Evolutionary conservation across 352 stramenopile species (phyloP).

Genomic region (Globisporangium abappressorium): DNA sequence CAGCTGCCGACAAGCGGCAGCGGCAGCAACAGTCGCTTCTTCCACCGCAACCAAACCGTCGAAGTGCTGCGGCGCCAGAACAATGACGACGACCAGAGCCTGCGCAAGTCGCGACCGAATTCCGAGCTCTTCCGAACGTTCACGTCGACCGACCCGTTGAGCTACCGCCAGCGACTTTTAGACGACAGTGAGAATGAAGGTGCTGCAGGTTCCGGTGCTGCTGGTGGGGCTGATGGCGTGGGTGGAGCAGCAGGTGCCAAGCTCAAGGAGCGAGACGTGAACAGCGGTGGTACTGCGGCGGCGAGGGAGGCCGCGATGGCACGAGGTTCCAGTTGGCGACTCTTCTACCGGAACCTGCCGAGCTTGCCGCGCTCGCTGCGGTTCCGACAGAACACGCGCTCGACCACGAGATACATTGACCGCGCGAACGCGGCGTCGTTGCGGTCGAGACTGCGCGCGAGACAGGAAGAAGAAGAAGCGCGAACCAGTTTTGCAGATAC

Average conservation of each 20-base stretch:
- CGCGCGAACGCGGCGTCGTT: constrained; percentile 66
- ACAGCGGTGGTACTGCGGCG: neutral
- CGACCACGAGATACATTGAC: constrained; percentile 75
- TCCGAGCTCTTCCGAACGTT: constrained; percentile 72
- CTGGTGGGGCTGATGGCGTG: neutral
- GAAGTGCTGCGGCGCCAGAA: constrained; percentile 53
- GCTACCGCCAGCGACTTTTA: constrained; percentile 48
- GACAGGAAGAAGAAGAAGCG: constrained; percentile 46
- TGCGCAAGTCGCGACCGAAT: constrained; percentile 45
- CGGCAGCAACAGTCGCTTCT: constrained; percentile 31
- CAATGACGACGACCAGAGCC: constrained; percentile 17
- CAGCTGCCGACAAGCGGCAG: constrained; percentile 16
- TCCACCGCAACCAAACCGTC: constrained; percentile 74
- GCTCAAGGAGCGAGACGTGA: constrained; percentile 9
- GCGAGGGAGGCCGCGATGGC: neutral
- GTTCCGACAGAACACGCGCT: constrained; percentile 75
- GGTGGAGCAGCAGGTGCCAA: constrained; percentile 10
- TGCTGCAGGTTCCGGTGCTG: constrained; percentile 7
- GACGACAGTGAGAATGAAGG: constrained; percentile 40
- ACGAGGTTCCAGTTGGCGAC: constrained; percentile 41
- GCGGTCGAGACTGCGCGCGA: constrained; percentile 43
- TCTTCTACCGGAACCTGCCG: constrained; percentile 73
- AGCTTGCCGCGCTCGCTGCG: constrained; percentile 59
- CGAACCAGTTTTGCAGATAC: constrained; percentile 30
- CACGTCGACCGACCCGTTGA: constrained; percentile 64